phyloP scores from a whole-genome alignment of 2,329 filamentous ascomycete species.

The Penicillium sp. region DNA sequence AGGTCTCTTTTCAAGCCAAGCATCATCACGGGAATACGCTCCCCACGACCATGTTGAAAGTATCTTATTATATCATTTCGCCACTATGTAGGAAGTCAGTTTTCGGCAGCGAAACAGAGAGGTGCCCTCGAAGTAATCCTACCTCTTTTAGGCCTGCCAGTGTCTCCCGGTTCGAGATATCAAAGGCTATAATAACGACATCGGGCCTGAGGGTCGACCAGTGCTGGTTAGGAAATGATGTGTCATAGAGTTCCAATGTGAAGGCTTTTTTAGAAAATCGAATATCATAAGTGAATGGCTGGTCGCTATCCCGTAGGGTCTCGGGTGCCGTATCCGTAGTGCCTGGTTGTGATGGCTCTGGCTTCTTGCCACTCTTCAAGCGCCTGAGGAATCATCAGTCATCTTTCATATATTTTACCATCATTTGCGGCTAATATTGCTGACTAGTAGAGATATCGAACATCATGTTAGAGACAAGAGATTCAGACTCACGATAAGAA shows the following conservation, averaged over 20 bases:
- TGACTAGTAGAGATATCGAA: background rate
- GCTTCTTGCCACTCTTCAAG: slow-evolving; percentile 21
- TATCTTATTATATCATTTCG: slow-evolving; percentile 46
- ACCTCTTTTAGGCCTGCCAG: slow-evolving; percentile 49
- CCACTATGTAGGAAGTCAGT: slow-evolving; percentile 34
- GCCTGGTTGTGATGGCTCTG: slow-evolving; percentile 16
- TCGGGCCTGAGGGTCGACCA: slow-evolving; percentile 57
- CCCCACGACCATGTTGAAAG: slow-evolving; percentile 50
- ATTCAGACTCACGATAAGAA: slow-evolving; percentile 59
- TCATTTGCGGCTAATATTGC: background rate
- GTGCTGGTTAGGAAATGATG: slow-evolving; percentile 55
- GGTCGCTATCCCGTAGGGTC: slow-evolving; percentile 54
- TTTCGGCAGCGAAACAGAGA: background rate
- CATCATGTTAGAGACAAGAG: background rate
- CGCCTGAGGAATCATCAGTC: slow-evolving; percentile 10
- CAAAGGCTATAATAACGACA: slow-evolving; percentile 60
- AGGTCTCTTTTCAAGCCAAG: slow-evolving; percentile 61
- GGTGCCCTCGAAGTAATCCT: background rate
- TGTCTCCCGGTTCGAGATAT: slow-evolving; percentile 55
- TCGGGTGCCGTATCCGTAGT: slow-evolving; percentile 41
- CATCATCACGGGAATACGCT: slow-evolving; percentile 58
- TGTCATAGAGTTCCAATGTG: slow-evolving; percentile 58
- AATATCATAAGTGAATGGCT: slow-evolving; percentile 62
- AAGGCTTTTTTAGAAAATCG: slow-evolving; percentile 57
- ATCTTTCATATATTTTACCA: background rate